Percentiles rank a stretch among this genome's conserved stretches.
Evolutionary conservation across 2,329 filamentous ascomycete species (phyloP).

Genomic region (Penicillium glabrum): DNA sequence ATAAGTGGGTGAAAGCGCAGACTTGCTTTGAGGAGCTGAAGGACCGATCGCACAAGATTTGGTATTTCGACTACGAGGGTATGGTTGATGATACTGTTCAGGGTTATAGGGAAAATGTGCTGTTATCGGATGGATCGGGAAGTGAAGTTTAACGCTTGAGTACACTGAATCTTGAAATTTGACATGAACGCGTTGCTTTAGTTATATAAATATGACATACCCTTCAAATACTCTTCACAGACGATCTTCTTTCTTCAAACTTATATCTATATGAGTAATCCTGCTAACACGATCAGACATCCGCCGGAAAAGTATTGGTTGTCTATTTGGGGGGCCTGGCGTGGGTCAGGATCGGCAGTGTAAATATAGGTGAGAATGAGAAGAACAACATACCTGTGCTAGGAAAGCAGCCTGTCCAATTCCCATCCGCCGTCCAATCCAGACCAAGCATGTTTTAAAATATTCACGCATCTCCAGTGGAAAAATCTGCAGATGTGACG

Average conservation of each 20-base stretch:
- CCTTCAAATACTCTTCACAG: neutral
- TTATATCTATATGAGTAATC: neutral
- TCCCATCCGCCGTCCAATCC: neutral
- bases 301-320: neutral
- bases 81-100: neutral
- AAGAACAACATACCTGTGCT: neutral
- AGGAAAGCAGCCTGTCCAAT: neutral
- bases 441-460: neutral
- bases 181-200: neutral
- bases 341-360: neutral
- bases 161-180: neutral
- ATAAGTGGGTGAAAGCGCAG: neutral
- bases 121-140: neutral
- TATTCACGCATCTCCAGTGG: neutral
- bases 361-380: neutral
- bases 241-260: neutral
- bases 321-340: neutral
- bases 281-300: neutral
- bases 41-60: constrained; percentile 5
- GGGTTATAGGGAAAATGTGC: neutral
- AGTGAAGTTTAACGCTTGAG: neutral
- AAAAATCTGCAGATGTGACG: neutral
- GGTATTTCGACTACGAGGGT: neutral
- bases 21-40: constrained; percentile 4
- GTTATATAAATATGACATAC: neutral